Conservation (phyloP, 345 rosid genomes). For the Toxicodendron radicans region DNA sequence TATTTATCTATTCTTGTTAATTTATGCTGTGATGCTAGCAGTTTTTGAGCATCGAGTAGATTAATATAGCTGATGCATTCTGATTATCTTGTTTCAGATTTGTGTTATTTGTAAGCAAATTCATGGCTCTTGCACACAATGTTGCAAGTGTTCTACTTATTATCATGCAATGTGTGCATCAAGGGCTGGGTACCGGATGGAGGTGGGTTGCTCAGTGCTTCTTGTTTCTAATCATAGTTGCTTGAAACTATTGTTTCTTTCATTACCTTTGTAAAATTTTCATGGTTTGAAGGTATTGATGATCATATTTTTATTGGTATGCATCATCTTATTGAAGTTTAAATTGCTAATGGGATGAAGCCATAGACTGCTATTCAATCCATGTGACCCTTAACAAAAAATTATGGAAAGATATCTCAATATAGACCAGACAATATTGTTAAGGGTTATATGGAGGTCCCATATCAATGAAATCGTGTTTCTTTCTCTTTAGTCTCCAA, state of each 20-base stretch:
- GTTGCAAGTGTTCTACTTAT: conserved; percentile 91
- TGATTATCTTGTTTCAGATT: conserved; percentile 47
- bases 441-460: background rate
- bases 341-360: background rate
- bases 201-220: conserved; percentile 48
- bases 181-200: conserved; percentile 94
- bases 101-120: conserved; percentile 96
- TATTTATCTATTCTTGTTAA: too few relatives aligned
- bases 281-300: background rate
- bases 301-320: background rate
- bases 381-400: background rate
- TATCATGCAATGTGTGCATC: conserved; percentile 99
- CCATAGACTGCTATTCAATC: background rate
- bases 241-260: background rate
- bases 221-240: conserved; percentile 7
- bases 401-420: background rate
- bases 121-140: conserved; percentile 93
- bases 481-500: background rate
- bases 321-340: background rate
- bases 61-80: conserved; percentile 12
- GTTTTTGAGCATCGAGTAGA: background rate
- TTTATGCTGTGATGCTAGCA: background rate
- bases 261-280: background rate
- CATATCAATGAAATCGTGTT: background rate
- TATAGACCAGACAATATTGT: background rate